A percentile compares a stretch with the other conserved stretches of the same genome.
Conservation (phyloP, 352 stramenopile species). For the Thalassiosira pacifica region DNA sequence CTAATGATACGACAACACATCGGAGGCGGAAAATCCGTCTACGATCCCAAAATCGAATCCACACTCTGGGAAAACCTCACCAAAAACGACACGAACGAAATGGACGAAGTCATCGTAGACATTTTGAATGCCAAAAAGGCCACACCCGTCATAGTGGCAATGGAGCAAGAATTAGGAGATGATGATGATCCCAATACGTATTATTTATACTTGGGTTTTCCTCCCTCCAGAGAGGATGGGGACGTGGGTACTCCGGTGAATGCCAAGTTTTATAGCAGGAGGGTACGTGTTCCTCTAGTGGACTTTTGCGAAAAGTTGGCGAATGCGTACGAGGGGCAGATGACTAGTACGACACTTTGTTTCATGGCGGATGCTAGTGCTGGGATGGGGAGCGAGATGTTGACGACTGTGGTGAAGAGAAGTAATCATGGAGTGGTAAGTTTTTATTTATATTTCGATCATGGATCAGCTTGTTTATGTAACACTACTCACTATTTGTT, state of each 20-base stretch:
- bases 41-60: conserved; percentile 48
- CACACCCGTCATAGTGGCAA: conserved; percentile 59
- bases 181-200: conserved; percentile 47
- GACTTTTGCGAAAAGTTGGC: conserved; percentile 71
- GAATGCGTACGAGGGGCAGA: conserved; percentile 63
- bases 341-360: conserved; percentile 77
- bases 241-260: not conserved
- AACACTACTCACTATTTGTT: not conserved
- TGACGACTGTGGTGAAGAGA: conserved; percentile 67
- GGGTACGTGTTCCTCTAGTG: conserved; percentile 66
- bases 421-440: conserved; percentile 58
- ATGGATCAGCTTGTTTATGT: conserved; percentile 3
- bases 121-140: conserved; percentile 35
- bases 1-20: conserved; percentile 59
- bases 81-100: conserved; percentile 12
- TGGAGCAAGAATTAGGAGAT: conserved; percentile 57
- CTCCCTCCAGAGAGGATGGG: not conserved
- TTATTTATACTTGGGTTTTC: conserved; percentile 63
- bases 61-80: conserved; percentile 28
- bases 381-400: conserved; percentile 60
- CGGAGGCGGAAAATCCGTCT: conserved; percentile 38
- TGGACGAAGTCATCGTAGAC: conserved; percentile 30
- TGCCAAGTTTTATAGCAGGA: conserved; percentile 29
- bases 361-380: conserved; percentile 83
- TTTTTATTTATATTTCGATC: too few relatives aligned